phyloP scores from a whole-genome alignment of 768 basidiomycete genomes.

The Porphyrellus cyaneotinctus region DNA sequence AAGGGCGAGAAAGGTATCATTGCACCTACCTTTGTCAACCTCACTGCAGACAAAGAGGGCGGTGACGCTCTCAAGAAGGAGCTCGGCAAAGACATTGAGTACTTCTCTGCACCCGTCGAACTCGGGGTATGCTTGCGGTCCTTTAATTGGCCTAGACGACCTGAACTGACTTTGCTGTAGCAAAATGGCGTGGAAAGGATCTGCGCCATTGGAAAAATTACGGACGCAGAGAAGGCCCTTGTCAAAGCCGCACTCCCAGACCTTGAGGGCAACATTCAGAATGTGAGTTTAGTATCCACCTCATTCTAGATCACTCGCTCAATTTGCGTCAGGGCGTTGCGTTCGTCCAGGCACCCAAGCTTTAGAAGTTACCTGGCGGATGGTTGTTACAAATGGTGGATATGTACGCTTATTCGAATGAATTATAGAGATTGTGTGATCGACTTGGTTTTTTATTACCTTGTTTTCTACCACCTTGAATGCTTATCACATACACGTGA shows the following conservation, averaged over 20 bases:
- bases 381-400: background rate
- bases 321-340: slow-evolving; percentile 20
- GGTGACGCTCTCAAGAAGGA: slow-evolving; percentile 74
- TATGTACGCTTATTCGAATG: slow-evolving; percentile 12
- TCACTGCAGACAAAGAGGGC: slow-evolving; percentile 65
- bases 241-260: slow-evolving; percentile 81
- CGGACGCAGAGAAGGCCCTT: slow-evolving; percentile 68
- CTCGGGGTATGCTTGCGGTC: slow-evolving; percentile 60
- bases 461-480: no score
- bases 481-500: no score
- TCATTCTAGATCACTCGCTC: background rate
- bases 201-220: slow-evolving; percentile 70
- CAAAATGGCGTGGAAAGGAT: slow-evolving; percentile 80
- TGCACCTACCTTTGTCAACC: slow-evolving; percentile 81
- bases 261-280: slow-evolving; percentile 66
- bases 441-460: background rate
- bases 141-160: background rate
- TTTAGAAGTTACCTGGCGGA: slow-evolving; percentile 13
- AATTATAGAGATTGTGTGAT: slow-evolving; percentile 2
- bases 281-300: slow-evolving; percentile 41
- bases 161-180: slow-evolving; percentile 37
- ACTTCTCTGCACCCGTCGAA: slow-evolving; percentile 86
- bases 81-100: slow-evolving; percentile 71
- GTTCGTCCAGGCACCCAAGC: slow-evolving; percentile 27
- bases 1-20: slow-evolving; percentile 87